Evolutionary conservation across 768 basidiomycete species (phyloP), one percentile per base, ranked within the genome.

Genomic region (Tylopilus subfusipes): DNA sequence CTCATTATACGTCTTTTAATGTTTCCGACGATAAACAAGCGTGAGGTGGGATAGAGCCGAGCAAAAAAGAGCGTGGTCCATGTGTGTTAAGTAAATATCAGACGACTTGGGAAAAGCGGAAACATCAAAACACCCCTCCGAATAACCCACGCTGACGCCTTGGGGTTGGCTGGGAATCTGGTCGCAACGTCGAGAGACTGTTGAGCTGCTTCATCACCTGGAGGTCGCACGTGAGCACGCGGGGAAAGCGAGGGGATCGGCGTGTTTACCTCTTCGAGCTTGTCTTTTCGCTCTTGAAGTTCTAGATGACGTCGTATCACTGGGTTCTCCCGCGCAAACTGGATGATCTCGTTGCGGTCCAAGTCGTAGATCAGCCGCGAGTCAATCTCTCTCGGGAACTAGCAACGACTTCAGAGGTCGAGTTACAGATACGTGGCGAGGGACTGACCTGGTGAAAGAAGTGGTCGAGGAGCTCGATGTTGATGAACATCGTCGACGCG

Each of bases 301-400:
- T 98, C 95, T 19, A 99, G 77, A 68, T 99, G 97, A 48, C 78
- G 78, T 57, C 86, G 76, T 52, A 99, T 83, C n/a, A 74, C 73
- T 0, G 96, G 97, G 68, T 99, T 98, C 78, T 99, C 96, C 43
- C 91, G 82, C 1, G 97, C 96, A 73, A 99, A 99, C 56, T 85
- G 83, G 30, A 87, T 74, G 39, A 98, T 93, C 69, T 98, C 93
- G 45, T 79, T 82, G 1, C 93, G 85, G 68, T 97, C 88, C n/a
- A 98, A 79, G 68, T 96, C 90, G 63, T 98, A 97, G 27, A 96
- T 79, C 47, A 99, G 73, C 24, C 94, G 82, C 21, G 92, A 90
- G 70, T 98, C 96, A 54, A 99, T 98, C 73, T 98, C 96, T 30
- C 96, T 85, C 57, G 97, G 96, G 77, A 99, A 98, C 90, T 97